These are phyloP conservation scores for Dichomitus squalens DNA, from an alignment of 1,284 basidiomycete genomes.

Conservation along the genomic window DNA sequence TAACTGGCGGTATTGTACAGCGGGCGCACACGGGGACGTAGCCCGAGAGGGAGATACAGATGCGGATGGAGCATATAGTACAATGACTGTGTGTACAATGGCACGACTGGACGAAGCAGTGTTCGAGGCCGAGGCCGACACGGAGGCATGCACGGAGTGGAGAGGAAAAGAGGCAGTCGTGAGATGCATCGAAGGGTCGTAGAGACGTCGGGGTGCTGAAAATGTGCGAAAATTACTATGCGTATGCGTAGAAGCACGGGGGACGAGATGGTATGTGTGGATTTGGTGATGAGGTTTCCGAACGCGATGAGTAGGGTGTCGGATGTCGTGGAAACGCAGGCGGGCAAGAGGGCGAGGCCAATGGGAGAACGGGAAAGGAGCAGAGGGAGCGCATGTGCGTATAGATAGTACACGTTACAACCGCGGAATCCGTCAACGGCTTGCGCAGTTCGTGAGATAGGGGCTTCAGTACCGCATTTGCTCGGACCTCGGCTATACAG, in stretches of 20 bases:
- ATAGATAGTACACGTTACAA: conserved; percentile 21
- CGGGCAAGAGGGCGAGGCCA: not conserved
- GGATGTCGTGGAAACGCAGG: not conserved
- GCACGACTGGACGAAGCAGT: not conserved
- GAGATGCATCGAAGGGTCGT: not conserved
- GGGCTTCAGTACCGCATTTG: conserved; percentile 1
- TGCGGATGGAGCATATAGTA: not conserved
- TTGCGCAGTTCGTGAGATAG: conserved; percentile 8
- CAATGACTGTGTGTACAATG: not conserved
- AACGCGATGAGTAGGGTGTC: not conserved
- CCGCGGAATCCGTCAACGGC: conserved; percentile 18
- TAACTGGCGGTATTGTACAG: not conserved
- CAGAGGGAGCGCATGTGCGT: conserved; percentile 19
- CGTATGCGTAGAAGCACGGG: not conserved
- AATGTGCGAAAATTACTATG: not conserved
- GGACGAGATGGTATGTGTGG: not conserved
- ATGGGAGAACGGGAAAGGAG: not conserved
- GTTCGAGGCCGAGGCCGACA: not conserved
- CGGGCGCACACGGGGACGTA: not conserved
- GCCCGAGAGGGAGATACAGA: not conserved
- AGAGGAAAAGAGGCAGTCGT: not conserved
- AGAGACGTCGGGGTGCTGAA: not conserved
- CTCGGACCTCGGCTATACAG: conserved; percentile 16
- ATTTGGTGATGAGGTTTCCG: too few species aligned
- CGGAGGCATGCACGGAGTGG: not conserved